A percentile compares a stretch with the other conserved stretches of the same genome.
Conservation (phyloP, 2,329 filamentous ascomycete genomes). For the Rachicladosporium sp. region DNA sequence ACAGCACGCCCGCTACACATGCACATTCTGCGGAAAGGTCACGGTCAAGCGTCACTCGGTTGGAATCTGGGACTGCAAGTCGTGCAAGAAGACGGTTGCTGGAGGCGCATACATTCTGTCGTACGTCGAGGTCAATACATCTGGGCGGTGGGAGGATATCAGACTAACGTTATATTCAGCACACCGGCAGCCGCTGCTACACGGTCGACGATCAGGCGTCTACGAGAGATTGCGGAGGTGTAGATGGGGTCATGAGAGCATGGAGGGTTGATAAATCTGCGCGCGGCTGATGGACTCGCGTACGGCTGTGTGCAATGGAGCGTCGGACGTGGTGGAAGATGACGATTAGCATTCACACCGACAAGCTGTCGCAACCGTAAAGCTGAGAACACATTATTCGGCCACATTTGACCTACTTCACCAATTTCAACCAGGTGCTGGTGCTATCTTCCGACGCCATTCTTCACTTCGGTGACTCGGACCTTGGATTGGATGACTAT, state of each 20-base stretch:
- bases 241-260: constrained; percentile 30
- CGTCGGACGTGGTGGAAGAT: too few relatives aligned
- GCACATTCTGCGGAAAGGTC: constrained; percentile 98
- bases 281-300: too few relatives aligned
- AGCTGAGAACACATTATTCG: too few relatives aligned
- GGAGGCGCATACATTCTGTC: constrained; percentile 91
- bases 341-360: too few relatives aligned
- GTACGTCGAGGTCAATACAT: constrained; percentile 49
- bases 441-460: too few relatives aligned
- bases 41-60: constrained; percentile 63
- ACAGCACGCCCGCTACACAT: constrained; percentile 94
- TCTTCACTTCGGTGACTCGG: too few relatives aligned
- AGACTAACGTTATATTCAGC: constrained; percentile 34
- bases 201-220: constrained; percentile 89
- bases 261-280: constrained; percentile 1
- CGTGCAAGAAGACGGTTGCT: constrained; percentile 87
- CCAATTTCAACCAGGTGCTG: too few relatives aligned
- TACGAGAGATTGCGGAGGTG: constrained; percentile 95
- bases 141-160: too few relatives aligned
- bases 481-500: too few relatives aligned
- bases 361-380: too few relatives aligned
- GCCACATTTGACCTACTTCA: too few relatives aligned
- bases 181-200: constrained; percentile 89
- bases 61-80: constrained; percentile 94
- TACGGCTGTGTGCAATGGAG: too few relatives aligned